Conservation (phyloP, 192 early-diverging fungal species). For the Mortierella hygrophila region DNA sequence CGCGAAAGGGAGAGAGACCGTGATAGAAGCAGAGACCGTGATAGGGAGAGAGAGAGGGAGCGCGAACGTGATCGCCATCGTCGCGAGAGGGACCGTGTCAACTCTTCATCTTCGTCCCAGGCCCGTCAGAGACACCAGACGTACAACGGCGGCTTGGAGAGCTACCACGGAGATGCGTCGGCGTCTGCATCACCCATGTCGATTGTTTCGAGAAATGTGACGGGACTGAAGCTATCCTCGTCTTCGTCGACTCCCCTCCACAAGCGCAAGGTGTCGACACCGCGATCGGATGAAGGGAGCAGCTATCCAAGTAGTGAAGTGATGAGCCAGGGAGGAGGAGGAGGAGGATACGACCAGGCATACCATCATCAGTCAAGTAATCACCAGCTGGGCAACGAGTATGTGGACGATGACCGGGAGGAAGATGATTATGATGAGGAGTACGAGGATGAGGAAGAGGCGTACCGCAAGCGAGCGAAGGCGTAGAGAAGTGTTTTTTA, state of each 20-base stretch:
- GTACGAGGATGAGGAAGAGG: conserved; percentile 26
- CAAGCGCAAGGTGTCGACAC: conserved; percentile 39
- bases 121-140: conserved; percentile 12
- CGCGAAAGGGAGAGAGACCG: conserved; percentile 15
- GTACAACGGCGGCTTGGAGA: conserved; percentile 15
- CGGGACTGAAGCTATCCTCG: conserved; percentile 36
- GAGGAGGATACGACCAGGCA: conserved; percentile 3
- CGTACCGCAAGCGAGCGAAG: conserved; percentile 24
- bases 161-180: conserved; percentile 16
- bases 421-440: conserved; percentile 12
- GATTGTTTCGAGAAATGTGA: conserved; percentile 32
- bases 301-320: conserved; percentile 15
- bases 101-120: conserved; percentile 17
- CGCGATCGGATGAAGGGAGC: conserved; percentile 28
- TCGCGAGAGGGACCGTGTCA: not conserved
- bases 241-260: conserved; percentile 19
- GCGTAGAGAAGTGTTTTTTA: conserved; percentile 15
- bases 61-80: conserved; percentile 19
- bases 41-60: conserved; percentile 3
- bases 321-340: conserved; percentile 2
- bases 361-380: conserved; percentile 6
- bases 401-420: not conserved
- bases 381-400: not conserved
- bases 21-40: not conserved
- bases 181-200: conserved; percentile 52